Conservation (phyloP, 1,284 basidiomycete species). For the Cystobasidium slooffiae region DNA sequence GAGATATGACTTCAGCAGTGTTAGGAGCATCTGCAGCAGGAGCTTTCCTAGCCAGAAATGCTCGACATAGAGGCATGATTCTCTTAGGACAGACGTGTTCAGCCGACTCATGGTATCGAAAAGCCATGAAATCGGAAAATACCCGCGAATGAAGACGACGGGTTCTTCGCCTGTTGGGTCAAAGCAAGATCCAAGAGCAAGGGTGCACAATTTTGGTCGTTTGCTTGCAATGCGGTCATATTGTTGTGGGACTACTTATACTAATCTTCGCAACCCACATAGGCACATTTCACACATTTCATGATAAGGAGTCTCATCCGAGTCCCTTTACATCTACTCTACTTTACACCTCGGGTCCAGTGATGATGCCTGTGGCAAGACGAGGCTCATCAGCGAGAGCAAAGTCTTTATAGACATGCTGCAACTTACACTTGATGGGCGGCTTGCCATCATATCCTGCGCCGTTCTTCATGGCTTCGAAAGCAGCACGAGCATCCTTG, state of each 20-base stretch:
- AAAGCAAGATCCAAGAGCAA: background rate
- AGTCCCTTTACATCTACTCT: background rate
- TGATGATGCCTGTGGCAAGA: background rate
- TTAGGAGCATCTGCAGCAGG: constrained; percentile 35
- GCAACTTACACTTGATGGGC: constrained; percentile 57
- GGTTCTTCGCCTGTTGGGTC: constrained; percentile 40
- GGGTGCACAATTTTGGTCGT: background rate
- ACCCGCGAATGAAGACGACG: constrained; percentile 36
- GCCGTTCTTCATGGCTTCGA: constrained; percentile 64
- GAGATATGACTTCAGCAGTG: constrained; percentile 38
- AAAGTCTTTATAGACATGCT: background rate
- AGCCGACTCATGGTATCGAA: constrained; percentile 39
- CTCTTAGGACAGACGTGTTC: constrained; percentile 24
- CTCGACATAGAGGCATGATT: constrained; percentile 17
- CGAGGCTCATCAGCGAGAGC: background rate
- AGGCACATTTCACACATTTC: no score
- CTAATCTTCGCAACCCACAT: no score
- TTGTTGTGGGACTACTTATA: background rate
- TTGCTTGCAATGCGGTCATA: background rate
- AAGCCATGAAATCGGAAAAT: constrained; percentile 25
- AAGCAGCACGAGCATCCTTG: constrained; percentile 62
- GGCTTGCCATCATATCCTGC: constrained; percentile 68
- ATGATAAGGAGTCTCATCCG: no score
- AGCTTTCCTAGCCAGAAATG: constrained; percentile 25
- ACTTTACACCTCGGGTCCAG: constrained; percentile 17